Evolutionary conservation across 177 flowering plant species (phyloP).

Genomic region (Telopea speciosissima): DNA sequence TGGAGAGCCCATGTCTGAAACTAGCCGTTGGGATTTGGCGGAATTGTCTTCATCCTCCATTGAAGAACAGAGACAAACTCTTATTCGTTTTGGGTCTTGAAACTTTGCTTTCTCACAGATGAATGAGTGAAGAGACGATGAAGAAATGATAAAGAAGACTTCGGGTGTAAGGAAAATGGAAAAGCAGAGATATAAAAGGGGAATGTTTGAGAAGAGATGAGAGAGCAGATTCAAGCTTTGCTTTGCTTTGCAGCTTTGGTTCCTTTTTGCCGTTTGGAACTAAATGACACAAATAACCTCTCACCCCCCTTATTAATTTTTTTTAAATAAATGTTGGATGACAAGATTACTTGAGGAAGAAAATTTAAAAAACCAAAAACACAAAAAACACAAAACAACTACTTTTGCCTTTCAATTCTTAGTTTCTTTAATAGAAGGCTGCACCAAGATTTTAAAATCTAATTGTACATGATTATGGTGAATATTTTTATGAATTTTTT

Average conservation of each 20-base stretch:
- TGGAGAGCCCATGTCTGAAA: slow-evolving; percentile 5
- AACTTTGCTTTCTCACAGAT: slow-evolving; percentile 6
- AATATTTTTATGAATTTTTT: no score
- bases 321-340: no score
- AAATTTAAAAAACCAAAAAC: no score
- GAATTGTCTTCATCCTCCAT: slow-evolving; percentile 17
- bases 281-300: background rate
- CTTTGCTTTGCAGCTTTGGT: background rate
- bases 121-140: slow-evolving; percentile 10
- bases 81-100: background rate
- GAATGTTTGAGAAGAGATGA: slow-evolving; percentile 9
- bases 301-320: background rate
- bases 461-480: no score
- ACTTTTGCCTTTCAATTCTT: no score
- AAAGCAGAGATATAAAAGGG: slow-evolving; percentile 1
- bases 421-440: no score
- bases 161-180: slow-evolving; percentile 39
- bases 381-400: no score
- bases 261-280: background rate
- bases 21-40: slow-evolving; percentile 14
- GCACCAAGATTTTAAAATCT: no score
- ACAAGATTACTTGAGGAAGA: background rate
- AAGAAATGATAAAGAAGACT: slow-evolving; percentile 24
- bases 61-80: slow-evolving; percentile 11
- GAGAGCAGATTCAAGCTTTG: slow-evolving; percentile 2